phyloP scores from a whole-genome alignment of 2,329 filamentous ascomycete genomes.

The Paecilomyces sp. region DNA sequence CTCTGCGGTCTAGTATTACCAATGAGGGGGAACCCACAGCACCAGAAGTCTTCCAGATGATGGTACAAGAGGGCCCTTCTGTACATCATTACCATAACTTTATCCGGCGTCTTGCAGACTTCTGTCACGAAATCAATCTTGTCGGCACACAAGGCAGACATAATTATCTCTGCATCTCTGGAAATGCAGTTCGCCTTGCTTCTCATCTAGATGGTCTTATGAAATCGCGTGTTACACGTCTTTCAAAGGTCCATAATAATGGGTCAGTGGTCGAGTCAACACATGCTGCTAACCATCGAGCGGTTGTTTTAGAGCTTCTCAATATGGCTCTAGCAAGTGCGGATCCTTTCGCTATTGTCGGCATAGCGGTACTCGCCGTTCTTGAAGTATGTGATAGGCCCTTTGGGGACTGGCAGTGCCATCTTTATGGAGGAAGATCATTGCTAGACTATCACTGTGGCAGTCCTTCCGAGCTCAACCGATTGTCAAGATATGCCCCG shows the following conservation, averaged over 20 bases:
- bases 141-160: slow-evolving; percentile 6
- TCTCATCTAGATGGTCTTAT: slow-evolving; percentile 18
- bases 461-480: slow-evolving; percentile 24
- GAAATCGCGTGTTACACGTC: too few species aligned
- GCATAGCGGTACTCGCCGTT: slow-evolving; percentile 39
- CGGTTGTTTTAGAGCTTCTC: slow-evolving; percentile 30
- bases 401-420: slow-evolving; percentile 33
- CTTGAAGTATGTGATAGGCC: slow-evolving; percentile 38
- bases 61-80: slow-evolving; percentile 1
- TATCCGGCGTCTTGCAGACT: slow-evolving; percentile 15
- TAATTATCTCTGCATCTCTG: slow-evolving; percentile 6
- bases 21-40: not conserved
- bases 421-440: slow-evolving; percentile 34
- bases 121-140: slow-evolving; percentile 17
- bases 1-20: too few species aligned
- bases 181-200: slow-evolving; percentile 16
- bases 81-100: slow-evolving; percentile 17
- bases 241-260: not conserved
- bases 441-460: slow-evolving; percentile 36
- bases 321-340: slow-evolving; percentile 33
- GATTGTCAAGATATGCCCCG: slow-evolving; percentile 23
- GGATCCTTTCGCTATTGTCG: slow-evolving; percentile 36
- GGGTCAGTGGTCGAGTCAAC: slow-evolving; percentile 8
- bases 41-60: not conserved
- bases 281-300: slow-evolving; percentile 17